Base-by-base conservation (phyloP, 352 stramenopile species). In the Pythium myriotylum region DNA sequence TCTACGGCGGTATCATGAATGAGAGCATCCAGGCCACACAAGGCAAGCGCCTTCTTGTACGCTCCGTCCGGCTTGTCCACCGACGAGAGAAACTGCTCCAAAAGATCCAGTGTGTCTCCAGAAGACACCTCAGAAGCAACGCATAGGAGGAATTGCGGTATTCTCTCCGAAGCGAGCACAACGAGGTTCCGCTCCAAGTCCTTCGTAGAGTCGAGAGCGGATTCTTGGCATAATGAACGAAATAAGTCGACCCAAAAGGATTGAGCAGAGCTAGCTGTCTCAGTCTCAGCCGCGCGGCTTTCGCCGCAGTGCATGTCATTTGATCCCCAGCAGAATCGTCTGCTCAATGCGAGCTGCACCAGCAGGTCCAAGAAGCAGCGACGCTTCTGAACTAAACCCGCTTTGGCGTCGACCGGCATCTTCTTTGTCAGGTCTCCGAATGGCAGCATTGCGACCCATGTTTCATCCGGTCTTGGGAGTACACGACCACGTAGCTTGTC, bases 361-460 rank as follows among this genome's bases (percentile, higher is more conserved):
- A 62, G 42, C 17, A 62, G 27, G 16, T 29, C 50, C 3, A 60
- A 19, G 14, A 60, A 53, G n/a, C 40, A 26, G 29, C 32, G 54
- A 8, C 54, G 54, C 27, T 46, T 54, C 32, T 62, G 42, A 13
- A 62, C 17, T 29, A 62, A 26, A 13, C 46, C 54, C 2, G 7
- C 20, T 35, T 54, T 62, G 22, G 9, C 19, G 7, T 17, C 13
- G 2, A 17, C 32, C 0, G 20, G 2, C 12, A 47, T 27, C 6
- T 29, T 52, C 22, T 62, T 62, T 4, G 24, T 53, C 14, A 62
- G 43, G 37, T 62, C 54, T 5, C 46, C n/a, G 43, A 62, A 62
- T 13, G 51, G 51, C 39, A 39, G 3, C 2, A 58, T 17, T 24
- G 51, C 51, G 27, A 58, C 19, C 51, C 51, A 58, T 39, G 26